Evolutionary conservation across 2,329 filamentous ascomycete species (phyloP).

Genomic region (Colletotrichum spinosum): DNA sequence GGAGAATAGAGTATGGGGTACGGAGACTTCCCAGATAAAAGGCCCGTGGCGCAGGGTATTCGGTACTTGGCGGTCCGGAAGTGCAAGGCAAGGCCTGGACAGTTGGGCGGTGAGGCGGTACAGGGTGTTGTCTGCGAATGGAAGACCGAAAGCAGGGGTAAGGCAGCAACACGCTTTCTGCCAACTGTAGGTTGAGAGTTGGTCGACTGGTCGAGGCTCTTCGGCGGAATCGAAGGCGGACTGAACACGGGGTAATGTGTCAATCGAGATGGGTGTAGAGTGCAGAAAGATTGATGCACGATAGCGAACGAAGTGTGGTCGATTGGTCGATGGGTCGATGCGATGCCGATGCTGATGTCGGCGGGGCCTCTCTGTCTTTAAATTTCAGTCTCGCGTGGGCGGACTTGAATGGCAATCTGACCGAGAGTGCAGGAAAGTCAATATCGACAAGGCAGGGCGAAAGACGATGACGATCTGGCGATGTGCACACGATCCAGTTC

Average conservation of each 20-base stretch:
- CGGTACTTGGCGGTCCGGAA: constrained; percentile 16
- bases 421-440: neutral
- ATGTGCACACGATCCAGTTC: too few relatives aligned
- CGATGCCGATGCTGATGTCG: constrained; percentile 4
- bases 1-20: constrained; percentile 21
- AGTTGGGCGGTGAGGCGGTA: constrained; percentile 33
- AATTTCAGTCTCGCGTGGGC: constrained; percentile 20
- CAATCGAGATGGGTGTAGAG: constrained; percentile 17
- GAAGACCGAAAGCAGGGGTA: constrained; percentile 34
- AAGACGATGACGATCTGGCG: constrained; percentile 7
- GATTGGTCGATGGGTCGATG: neutral
- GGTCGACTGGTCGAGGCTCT: constrained; percentile 33
- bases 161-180: constrained; percentile 27
- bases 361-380: constrained; percentile 17
- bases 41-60: constrained; percentile 12
- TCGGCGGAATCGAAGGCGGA: constrained; percentile 33
- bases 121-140: constrained; percentile 34
- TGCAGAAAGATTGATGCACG: neutral
- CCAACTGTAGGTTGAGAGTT: neutral
- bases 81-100: constrained; percentile 4
- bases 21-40: constrained; percentile 1
- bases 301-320: constrained; percentile 2
- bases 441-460: neutral
- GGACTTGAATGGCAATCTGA: constrained; percentile 2
- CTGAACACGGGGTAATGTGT: constrained; percentile 22